Percentiles rank a stretch among this genome's conserved stretches.
phyloP scores from a whole-genome alignment of 2,329 filamentous ascomycete genomes.

The Ambrosiella xylebori region DNA sequence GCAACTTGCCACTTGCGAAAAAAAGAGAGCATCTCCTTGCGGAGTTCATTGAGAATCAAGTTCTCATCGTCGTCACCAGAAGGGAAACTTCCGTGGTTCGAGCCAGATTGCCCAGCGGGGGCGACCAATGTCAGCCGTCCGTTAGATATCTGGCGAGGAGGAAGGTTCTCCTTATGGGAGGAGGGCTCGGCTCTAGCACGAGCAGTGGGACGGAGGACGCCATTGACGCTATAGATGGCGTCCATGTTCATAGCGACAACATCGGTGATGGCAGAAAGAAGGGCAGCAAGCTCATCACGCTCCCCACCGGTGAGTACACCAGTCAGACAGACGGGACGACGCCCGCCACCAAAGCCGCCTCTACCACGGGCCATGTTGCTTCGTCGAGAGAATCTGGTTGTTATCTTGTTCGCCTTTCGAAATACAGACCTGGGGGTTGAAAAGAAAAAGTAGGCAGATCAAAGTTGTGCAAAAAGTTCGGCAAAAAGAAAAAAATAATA shows the following conservation, averaged over 20 bases:
- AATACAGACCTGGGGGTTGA: background rate
- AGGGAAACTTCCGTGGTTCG: conserved; percentile 14
- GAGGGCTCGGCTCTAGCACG: background rate
- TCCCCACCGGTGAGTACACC: conserved; percentile 30
- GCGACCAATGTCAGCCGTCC: background rate
- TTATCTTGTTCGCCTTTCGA: background rate
- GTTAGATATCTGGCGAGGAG: conserved; percentile 1
- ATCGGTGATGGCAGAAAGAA: conserved; percentile 36
- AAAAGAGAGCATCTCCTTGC: conserved; percentile 48
- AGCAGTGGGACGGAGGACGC: background rate
- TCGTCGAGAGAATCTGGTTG: conserved; percentile 1
- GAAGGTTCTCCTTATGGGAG: conserved; percentile 10
- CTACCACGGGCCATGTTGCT: conserved; percentile 24
- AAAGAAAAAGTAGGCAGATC: background rate
- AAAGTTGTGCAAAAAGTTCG: background rate
- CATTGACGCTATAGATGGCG: conserved; percentile 28
- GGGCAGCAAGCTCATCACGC: conserved; percentile 32
- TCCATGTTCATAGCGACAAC: conserved; percentile 35
- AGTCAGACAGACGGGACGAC: conserved; percentile 34
- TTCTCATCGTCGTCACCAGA: conserved; percentile 19
- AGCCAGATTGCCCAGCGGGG: background rate
- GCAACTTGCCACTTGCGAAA: conserved; percentile 68
- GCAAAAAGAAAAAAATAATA: background rate
- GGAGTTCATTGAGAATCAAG: conserved; percentile 43
- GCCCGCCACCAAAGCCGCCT: conserved; percentile 19